Evolutionary conservation across 148 eudicot species (phyloP).

Genomic region (Salicornia ramosissima): DNA sequence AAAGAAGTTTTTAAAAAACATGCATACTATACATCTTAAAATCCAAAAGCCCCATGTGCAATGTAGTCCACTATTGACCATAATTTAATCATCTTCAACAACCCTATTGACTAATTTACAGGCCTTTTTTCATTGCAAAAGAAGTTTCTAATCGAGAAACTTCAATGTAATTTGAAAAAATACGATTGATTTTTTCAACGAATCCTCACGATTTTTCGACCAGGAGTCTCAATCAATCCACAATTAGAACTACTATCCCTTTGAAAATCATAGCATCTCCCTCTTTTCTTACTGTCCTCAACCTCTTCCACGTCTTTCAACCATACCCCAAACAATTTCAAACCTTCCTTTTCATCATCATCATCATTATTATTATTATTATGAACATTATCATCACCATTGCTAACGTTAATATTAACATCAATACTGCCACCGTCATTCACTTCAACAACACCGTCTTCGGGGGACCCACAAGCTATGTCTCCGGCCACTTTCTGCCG

Average conservation of each 20-base stretch:
- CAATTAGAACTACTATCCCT: constrained; percentile 26
- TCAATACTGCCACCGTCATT: background rate
- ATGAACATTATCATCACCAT: constrained; percentile 35
- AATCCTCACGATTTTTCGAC: constrained; percentile 39
- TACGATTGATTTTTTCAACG: constrained; percentile 5
- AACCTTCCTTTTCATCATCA: constrained; percentile 29
- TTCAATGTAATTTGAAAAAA: background rate
- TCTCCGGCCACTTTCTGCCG: constrained; percentile 9
- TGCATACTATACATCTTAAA: too few relatives aligned
- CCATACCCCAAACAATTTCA: constrained; percentile 51
- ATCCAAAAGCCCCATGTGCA: too few relatives aligned
- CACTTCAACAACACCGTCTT: constrained; percentile 19
- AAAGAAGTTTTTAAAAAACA: too few relatives aligned
- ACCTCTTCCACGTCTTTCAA: constrained; percentile 27
- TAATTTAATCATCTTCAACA: too few relatives aligned
- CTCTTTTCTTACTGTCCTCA: constrained; percentile 27
- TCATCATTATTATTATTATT: constrained; percentile 14
- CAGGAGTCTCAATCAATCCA: constrained; percentile 30
- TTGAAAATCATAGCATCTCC: constrained; percentile 27
- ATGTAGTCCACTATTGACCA: too few relatives aligned
- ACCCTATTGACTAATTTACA: background rate
- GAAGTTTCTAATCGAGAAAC: background rate
- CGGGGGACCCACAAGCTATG: constrained; percentile 18
- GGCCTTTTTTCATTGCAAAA: background rate
- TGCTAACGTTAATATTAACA: constrained; percentile 6